Conservation (phyloP, 768 basidiomycete species). For the Plicaturopsis crispa region DNA sequence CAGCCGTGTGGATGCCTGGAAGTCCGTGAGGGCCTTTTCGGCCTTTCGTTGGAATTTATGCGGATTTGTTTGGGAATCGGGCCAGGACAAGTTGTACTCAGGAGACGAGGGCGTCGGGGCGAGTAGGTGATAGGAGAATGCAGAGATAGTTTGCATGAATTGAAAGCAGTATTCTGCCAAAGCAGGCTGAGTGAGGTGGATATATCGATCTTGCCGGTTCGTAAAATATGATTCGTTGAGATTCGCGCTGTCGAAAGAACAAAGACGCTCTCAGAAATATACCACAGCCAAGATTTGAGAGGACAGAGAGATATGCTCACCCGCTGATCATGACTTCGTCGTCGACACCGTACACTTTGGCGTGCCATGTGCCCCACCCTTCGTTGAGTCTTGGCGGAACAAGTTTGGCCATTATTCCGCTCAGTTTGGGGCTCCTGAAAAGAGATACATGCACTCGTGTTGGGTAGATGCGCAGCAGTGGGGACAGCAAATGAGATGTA, state of each 20-base stretch:
- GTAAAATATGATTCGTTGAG: conserved; percentile 91
- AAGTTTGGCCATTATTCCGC: conserved; percentile 62
- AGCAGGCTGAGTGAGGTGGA: conserved; percentile 55
- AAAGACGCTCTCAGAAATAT: not conserved
- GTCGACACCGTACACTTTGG: conserved; percentile 92
- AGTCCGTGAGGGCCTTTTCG: conserved; percentile 40
- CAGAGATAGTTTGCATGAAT: conserved; percentile 60
- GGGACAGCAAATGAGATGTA: conserved; percentile 59
- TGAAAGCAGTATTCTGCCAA: conserved; percentile 81
- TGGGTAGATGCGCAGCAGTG: conserved; percentile 67
- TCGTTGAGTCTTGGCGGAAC: conserved; percentile 95
- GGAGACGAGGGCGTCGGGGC: conserved; percentile 24
- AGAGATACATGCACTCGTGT: conserved; percentile 69
- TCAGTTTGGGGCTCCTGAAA: conserved; percentile 83
- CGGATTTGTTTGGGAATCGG: conserved; percentile 55
- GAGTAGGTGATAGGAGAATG: conserved; percentile 63
- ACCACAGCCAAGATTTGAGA: not conserved
- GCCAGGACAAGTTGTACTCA: conserved; percentile 58
- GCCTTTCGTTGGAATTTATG: conserved; percentile 62
- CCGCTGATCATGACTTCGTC: conserved; percentile 91
- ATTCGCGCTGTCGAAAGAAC: conserved; percentile 62
- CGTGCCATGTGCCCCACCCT: conserved; percentile 98
- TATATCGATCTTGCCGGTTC: conserved; percentile 90
- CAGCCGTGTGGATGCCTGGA: conserved; percentile 59
- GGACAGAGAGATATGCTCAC: conserved; percentile 39